Evolutionary conservation across 129 eudicot genomes (phyloP).

Genomic region (Centrapalus pauciflorus): DNA sequence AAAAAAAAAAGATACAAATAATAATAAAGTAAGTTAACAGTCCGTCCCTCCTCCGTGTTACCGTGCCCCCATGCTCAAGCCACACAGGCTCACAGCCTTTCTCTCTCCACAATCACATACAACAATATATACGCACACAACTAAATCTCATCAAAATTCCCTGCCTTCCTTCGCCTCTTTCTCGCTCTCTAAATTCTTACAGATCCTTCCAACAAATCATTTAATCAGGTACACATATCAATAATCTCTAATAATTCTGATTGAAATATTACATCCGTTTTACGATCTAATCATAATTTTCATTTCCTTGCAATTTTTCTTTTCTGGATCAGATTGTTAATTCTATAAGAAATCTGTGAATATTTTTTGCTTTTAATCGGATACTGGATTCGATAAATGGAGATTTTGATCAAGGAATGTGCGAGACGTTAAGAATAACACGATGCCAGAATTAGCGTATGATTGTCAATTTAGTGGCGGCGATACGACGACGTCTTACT

Average conservation of each 20-base stretch:
- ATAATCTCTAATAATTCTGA: neutral
- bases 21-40: slow-evolving; percentile 15
- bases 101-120: slow-evolving; percentile 17
- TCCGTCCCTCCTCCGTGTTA: slow-evolving; percentile 27
- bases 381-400: slow-evolving; percentile 11
- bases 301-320: neutral
- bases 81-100: slow-evolving; percentile 21
- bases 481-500: slow-evolving; percentile 36
- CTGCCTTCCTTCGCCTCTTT: slow-evolving; percentile 32
- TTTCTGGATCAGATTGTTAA: slow-evolving; percentile 26
- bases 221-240: slow-evolving; percentile 19
- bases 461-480: slow-evolving; percentile 34
- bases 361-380: slow-evolving; percentile 9
- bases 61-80: slow-evolving; percentile 34
- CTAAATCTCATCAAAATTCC: slow-evolving; percentile 39
- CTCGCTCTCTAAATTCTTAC: slow-evolving; percentile 24
- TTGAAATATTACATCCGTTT: slow-evolving; percentile 2
- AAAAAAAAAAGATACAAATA: neutral
- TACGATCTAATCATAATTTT: neutral
- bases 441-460: slow-evolving; percentile 80
- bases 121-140: slow-evolving; percentile 31
- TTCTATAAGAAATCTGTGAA: slow-evolving; percentile 20
- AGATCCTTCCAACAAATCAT: slow-evolving; percentile 26
- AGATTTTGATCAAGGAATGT: slow-evolving; percentile 23
- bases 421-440: slow-evolving; percentile 17